Percentiles rank a stretch among this genome's conserved stretches.
Conservation (phyloP, 441 rosid species). For the Adansonia grandidieri region DNA sequence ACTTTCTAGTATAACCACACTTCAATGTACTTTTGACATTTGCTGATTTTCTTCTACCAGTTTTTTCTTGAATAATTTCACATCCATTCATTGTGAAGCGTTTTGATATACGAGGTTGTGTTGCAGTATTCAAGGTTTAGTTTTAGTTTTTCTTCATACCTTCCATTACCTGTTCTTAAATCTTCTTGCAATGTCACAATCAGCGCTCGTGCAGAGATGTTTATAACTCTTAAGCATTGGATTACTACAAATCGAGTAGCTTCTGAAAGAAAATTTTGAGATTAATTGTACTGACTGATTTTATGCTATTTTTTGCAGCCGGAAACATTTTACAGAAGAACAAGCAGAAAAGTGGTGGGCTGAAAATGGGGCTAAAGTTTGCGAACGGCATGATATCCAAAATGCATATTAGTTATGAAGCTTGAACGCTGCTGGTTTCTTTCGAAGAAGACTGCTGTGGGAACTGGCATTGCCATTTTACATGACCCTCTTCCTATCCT, state of each 20-base stretch:
- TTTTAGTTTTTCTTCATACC: no score
- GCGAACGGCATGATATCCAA: conserved; percentile 59
- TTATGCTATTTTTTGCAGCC: conserved; percentile 47
- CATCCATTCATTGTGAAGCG: neutral
- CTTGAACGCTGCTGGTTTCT: conserved; percentile 6
- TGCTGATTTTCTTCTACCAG: neutral
- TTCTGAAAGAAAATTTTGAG: neutral
- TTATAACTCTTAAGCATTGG: no score
- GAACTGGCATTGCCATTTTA: no score
- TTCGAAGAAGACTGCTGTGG: neutral
- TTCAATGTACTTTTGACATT: neutral
- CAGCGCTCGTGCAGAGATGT: no score
- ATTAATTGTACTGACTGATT: neutral
- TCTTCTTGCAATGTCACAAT: no score
- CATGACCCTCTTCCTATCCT: no score
- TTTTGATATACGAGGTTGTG: no score
- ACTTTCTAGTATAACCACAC: neutral
- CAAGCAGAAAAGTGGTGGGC: conserved; percentile 92
- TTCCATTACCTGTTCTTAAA: no score
- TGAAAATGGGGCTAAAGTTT: conserved; percentile 63
- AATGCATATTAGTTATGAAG: conserved; percentile 31
- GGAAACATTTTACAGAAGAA: conserved; percentile 69
- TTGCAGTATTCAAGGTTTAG: no score
- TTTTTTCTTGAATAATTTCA: neutral
- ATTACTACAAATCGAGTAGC: neutral